Conservation (phyloP, 352 stramenopile species). For the Phytophthora ramorum region DNA sequence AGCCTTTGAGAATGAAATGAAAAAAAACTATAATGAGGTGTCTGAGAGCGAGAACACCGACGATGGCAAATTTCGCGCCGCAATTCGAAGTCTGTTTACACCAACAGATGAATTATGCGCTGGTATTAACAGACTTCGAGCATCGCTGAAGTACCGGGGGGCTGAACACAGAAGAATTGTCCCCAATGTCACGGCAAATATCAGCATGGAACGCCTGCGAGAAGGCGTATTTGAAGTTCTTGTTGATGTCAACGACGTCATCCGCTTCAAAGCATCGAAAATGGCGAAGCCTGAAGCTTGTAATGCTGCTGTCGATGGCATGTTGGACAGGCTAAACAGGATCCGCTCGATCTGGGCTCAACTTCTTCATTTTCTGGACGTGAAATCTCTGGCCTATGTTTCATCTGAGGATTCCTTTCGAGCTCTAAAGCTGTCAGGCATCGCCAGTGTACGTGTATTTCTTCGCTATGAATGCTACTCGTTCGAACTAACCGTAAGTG, state of each 20-base stretch:
- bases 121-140: slow-evolving; percentile 60
- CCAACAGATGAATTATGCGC: slow-evolving; percentile 64
- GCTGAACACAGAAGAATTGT: slow-evolving; percentile 57
- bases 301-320: slow-evolving; percentile 64
- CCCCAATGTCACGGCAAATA: slow-evolving; percentile 72
- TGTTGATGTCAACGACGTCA: slow-evolving; percentile 71
- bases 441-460: slow-evolving; percentile 57
- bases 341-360: slow-evolving; percentile 69
- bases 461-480: slow-evolving; percentile 3
- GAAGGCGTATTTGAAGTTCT: slow-evolving; percentile 66
- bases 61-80: slow-evolving; percentile 68
- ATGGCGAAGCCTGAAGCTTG: slow-evolving; percentile 67
- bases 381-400: slow-evolving; percentile 56
- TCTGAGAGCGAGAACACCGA: slow-evolving; percentile 52
- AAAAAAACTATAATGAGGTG: slow-evolving; percentile 52
- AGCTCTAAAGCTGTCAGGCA: slow-evolving; percentile 67
- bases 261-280: slow-evolving; percentile 52
- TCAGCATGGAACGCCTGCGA: slow-evolving; percentile 66
- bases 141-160: slow-evolving; percentile 67
- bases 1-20: slow-evolving; percentile 46
- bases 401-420: slow-evolving; percentile 69
- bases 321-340: slow-evolving; percentile 57
- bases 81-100: slow-evolving; percentile 83
- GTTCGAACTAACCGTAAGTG: slow-evolving; percentile 3
- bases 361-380: slow-evolving; percentile 77